Conservation (phyloP, 2,329 filamentous ascomycete genomes). For the Didymella segeticola region DNA sequence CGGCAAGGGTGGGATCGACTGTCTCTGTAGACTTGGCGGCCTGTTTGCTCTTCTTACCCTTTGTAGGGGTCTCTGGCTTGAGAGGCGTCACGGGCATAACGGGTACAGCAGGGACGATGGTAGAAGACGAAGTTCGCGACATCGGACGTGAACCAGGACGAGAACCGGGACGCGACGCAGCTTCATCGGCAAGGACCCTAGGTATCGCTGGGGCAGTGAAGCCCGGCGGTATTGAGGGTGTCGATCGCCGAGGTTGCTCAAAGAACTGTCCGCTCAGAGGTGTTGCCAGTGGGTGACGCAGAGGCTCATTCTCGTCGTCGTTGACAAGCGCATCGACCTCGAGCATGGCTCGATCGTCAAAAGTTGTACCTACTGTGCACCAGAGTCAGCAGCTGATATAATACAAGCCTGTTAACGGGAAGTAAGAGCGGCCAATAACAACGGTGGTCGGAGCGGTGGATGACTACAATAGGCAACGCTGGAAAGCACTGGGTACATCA, state of each 20-base stretch:
- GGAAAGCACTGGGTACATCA: conserved; percentile 39
- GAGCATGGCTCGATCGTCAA: conserved; percentile 65
- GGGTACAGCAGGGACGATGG: conserved; percentile 48
- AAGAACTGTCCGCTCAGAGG: conserved; percentile 34
- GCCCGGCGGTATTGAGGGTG: conserved; percentile 55
- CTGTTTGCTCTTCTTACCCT: conserved; percentile 34
- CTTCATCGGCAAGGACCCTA: conserved; percentile 32
- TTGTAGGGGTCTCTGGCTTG: conserved; percentile 39
- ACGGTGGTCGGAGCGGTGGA: conserved; percentile 21
- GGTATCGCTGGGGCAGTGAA: conserved; percentile 45
- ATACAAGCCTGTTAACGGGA: not conserved
- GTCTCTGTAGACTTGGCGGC: conserved; percentile 9
- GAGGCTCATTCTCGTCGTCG: conserved; percentile 52
- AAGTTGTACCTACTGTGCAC: conserved; percentile 66
- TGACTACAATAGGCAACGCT: conserved; percentile 20
- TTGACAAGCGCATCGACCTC: conserved; percentile 74
- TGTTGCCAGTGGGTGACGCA: conserved; percentile 39
- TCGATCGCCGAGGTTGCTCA: conserved; percentile 50
- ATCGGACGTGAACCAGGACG: conserved; percentile 41
- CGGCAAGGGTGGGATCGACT: conserved; percentile 1
- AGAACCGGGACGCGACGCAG: conserved; percentile 23
- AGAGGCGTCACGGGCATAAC: conserved; percentile 49
- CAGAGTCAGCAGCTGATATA: conserved; percentile 51
- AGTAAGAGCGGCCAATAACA: conserved; percentile 8
- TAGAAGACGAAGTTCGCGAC: conserved; percentile 41